Percentiles rank a stretch among this genome's conserved stretches.
These are phyloP conservation scores for Asterionellopsis glacialis DNA, from an alignment of 108 stramenopile genomes.

Conservation along the genomic window DNA sequence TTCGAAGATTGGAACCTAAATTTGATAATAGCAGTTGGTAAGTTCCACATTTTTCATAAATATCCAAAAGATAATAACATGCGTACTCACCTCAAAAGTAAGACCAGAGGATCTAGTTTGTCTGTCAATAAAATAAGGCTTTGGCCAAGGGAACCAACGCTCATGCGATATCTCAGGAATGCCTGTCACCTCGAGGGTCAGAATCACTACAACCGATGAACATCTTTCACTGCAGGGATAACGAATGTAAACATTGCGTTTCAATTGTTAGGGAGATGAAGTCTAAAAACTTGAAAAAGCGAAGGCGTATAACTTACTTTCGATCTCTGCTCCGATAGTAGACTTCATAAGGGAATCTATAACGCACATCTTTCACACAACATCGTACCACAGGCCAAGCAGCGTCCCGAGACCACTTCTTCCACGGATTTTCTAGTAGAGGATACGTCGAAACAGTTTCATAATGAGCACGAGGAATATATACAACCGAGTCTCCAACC, in stretches of 20 bases:
- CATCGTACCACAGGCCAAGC: slow-evolving; percentile 80
- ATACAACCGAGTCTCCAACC: slow-evolving; percentile 84
- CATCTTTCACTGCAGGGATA: slow-evolving; percentile 16
- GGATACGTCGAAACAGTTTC: slow-evolving; percentile 62
- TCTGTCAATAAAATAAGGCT: slow-evolving; percentile 47
- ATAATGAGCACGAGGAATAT: slow-evolving; percentile 78
- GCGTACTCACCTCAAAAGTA: slow-evolving; percentile 58
- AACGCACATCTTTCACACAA: slow-evolving; percentile 58
- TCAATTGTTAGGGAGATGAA: not conserved
- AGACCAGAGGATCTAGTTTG: slow-evolving; percentile 34
- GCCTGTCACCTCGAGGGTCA: slow-evolving; percentile 75
- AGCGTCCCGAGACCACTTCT: slow-evolving; percentile 58
- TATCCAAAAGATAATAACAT: not conserved
- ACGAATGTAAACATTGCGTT: not conserved
- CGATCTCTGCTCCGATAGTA: slow-evolving; percentile 29
- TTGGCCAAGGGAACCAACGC: slow-evolving; percentile 68
- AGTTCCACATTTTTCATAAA: not conserved
- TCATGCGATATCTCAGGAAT: slow-evolving; percentile 57
- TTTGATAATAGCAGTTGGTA: not conserved
- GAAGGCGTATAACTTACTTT: not conserved
- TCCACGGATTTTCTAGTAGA: slow-evolving; percentile 66
- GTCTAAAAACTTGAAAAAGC: not conserved
- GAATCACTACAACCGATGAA: slow-evolving; percentile 66
- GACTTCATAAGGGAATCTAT: slow-evolving; percentile 75
- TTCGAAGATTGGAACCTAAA: slow-evolving; percentile 62